A percentile compares a stretch with the other conserved stretches of the same genome.
phyloP scores from a whole-genome alignment of 805 yeast genomes.

The Ogataea pini region DNA sequence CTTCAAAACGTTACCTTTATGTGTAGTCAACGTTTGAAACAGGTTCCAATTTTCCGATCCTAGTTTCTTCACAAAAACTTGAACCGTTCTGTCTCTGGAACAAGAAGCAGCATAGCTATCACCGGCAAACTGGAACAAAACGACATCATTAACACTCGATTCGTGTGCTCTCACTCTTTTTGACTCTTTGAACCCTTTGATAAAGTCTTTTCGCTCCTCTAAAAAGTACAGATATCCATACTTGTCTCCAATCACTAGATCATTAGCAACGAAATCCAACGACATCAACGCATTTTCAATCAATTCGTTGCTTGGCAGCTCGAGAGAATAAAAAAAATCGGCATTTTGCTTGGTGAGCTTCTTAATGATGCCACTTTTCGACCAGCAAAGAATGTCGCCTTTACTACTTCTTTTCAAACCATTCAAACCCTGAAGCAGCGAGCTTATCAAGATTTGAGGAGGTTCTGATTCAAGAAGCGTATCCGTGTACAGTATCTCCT shows the following conservation, averaged over 20 bases:
- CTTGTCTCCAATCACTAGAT: slow-evolving; percentile 49
- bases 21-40: slow-evolving; percentile 59
- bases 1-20: slow-evolving; percentile 52
- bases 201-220: slow-evolving; percentile 20
- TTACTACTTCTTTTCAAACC: slow-evolving; percentile 41
- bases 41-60: slow-evolving; percentile 45
- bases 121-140: slow-evolving; percentile 34
- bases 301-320: slow-evolving; percentile 34
- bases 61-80: slow-evolving; percentile 41
- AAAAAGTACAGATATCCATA: slow-evolving; percentile 43
- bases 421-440: slow-evolving; percentile 39
- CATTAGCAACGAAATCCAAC: slow-evolving; percentile 35
- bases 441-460: slow-evolving; percentile 33
- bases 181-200: slow-evolving; percentile 26
- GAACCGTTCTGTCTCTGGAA: slow-evolving; percentile 66
- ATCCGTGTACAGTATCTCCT: slow-evolving; percentile 37
- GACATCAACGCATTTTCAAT: slow-evolving; percentile 44
- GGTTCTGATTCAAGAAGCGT: slow-evolving; percentile 18
- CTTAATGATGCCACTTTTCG: slow-evolving; percentile 44
- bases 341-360: slow-evolving; percentile 19
- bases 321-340: slow-evolving; percentile 13
- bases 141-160: slow-evolving; percentile 49
- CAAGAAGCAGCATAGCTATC: slow-evolving; percentile 44
- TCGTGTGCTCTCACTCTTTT: slow-evolving; percentile 49
- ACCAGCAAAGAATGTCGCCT: slow-evolving; percentile 41